These are phyloP conservation scores for Physcomitrium patens DNA, from an alignment of 225 moss, liverwort and hornwort genomes.

Conservation along the genomic window DNA sequence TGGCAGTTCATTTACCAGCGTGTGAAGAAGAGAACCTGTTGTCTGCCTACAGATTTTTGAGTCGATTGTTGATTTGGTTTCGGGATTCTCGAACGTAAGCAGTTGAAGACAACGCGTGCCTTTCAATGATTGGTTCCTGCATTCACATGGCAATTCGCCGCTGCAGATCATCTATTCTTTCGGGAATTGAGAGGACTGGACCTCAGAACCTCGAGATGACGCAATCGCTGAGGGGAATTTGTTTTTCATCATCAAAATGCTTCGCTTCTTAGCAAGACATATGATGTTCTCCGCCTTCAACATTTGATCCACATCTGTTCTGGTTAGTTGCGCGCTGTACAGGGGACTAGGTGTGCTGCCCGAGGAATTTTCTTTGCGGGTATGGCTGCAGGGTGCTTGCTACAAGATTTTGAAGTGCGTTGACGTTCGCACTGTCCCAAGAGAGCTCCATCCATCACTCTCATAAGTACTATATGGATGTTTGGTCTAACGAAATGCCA, in stretches of 20 bases:
- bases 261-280: constrained; percentile 5
- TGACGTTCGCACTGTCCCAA: no score
- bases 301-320: neutral
- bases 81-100: constrained; percentile 17
- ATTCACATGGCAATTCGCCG: constrained; percentile 1
- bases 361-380: neutral
- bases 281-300: constrained; percentile 1
- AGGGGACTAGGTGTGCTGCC: neutral
- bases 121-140: neutral
- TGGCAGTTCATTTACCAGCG: constrained; percentile 25
- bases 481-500: no score
- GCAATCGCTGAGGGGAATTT: neutral
- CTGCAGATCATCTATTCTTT: neutral
- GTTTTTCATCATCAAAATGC: neutral
- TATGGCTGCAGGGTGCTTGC: constrained; percentile 7
- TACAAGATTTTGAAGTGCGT: neutral
- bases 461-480: no score
- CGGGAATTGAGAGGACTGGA: neutral
- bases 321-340: constrained; percentile 22
- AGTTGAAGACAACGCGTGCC: constrained; percentile 4
- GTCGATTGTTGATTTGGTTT: constrained; percentile 21
- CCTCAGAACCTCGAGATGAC: constrained; percentile 3
- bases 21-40: constrained; percentile 26
- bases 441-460: no score
- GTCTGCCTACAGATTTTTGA: constrained; percentile 14